Evolutionary conservation across 164 flowering plant genomes (phyloP).

Genomic region (Tinospora cordifolia): DNA sequence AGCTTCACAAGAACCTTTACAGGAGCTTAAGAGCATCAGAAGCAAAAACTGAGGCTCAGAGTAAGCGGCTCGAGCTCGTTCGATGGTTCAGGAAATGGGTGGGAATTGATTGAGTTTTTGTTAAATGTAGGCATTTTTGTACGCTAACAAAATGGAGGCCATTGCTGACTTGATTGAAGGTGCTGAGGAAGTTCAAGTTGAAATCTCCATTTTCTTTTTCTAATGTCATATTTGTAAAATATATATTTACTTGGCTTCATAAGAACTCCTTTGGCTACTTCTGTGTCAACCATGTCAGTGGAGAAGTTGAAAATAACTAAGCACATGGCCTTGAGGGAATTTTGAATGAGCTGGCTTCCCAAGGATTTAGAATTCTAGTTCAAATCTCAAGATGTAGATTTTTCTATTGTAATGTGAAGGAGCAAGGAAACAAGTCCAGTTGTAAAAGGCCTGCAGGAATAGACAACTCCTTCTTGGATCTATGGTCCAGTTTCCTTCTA

Average conservation of each 20-base stretch:
- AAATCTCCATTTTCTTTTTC: too few relatives aligned
- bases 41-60: constrained; percentile 61
- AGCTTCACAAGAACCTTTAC: constrained; percentile 67
- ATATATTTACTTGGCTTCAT: too few relatives aligned
- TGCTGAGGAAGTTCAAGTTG: background rate
- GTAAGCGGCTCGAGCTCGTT: constrained; percentile 58
- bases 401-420: background rate
- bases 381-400: background rate
- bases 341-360: background rate
- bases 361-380: background rate
- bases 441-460: background rate
- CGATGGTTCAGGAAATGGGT: constrained; percentile 56
- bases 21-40: constrained; percentile 43
- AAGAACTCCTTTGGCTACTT: too few relatives aligned
- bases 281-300: too few relatives aligned
- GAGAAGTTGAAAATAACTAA: too few relatives aligned
- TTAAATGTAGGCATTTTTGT: background rate
- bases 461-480: background rate
- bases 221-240: too few relatives aligned
- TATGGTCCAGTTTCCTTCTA: too few relatives aligned
- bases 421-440: background rate
- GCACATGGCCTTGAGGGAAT: too few relatives aligned
- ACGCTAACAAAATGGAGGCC: background rate
- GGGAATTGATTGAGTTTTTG: constrained; percentile 25
- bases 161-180: too few relatives aligned